Evolutionary conservation across 2,329 filamentous ascomycete species (phyloP), one percentile per base, ranked within the genome.

Genomic region (Ascomycota sp.): DNA sequence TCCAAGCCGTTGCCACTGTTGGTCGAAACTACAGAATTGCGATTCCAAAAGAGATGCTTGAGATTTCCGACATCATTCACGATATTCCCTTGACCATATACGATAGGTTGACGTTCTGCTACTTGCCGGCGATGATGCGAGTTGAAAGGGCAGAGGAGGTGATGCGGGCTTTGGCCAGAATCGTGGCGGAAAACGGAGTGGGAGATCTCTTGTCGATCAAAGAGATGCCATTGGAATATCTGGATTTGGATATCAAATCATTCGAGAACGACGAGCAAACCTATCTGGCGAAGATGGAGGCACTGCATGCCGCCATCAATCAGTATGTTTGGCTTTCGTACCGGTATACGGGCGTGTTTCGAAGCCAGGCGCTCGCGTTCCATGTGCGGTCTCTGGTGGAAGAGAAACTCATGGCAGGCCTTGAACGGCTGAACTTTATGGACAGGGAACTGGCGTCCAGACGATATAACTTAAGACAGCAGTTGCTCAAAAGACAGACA

Each of bases 291-390:
- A 53, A 60, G 7, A 58, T 95, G 13, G 89, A 98, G 48, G 50
- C 57, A 3, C 61, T 98, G 11, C 89, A 98, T 55, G 79, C 80
- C 42, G 62, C 70, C 20, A 57, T 98, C 23, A 81, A 86, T 27
- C 57, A 85, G 28, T 98, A 95, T 46, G 63, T 92, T 2, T 98
- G 89, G 89, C 61, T 98, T 11, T 86, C 79, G 41, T 95, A 86
- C 51, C 75, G 86, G 6, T 92, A 86, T 49, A 63, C 71, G 4
- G 79, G 80, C 29, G 63, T 91, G 30, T 92, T 94, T 49, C 65
- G 59, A 5, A 79, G 75, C 38, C 69, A 86, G 41, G 59, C 59
- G 1, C 59, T 93, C 26, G 83, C 81, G 1, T 75, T 79, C 38
- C 73, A 93, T 45, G 69, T 81, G 29, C 92, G 93, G 45, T 51